Evolutionary conservation across 352 stramenopile species (phyloP).

Genomic region (Globisporangium perplexum): DNA sequence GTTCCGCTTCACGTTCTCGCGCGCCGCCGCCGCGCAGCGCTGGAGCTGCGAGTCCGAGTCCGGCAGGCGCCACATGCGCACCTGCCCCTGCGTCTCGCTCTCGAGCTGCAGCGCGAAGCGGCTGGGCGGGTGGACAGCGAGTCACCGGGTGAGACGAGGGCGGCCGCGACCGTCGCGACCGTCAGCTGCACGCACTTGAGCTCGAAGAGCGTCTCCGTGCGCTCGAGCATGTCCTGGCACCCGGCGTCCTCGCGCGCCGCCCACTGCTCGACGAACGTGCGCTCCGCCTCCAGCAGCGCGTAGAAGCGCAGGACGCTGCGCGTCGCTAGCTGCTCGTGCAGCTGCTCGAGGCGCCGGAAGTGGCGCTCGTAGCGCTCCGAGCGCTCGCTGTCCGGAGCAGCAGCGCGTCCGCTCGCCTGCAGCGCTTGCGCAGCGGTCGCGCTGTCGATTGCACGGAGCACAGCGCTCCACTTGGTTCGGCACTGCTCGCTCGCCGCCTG

Average conservation of each 20-base stretch:
- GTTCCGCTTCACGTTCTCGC: slow-evolving; percentile 57
- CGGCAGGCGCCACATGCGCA: slow-evolving; percentile 43
- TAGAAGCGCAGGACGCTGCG: slow-evolving; percentile 33
- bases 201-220: slow-evolving; percentile 35
- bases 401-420: background rate
- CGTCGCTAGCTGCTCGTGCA: slow-evolving; percentile 26
- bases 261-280: slow-evolving; percentile 33
- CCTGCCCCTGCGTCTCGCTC: slow-evolving; percentile 49
- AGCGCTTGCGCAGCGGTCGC: background rate
- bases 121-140: slow-evolving; percentile 12
- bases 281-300: slow-evolving; percentile 43
- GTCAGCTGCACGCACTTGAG: slow-evolving; percentile 38
- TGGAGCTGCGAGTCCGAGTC: slow-evolving; percentile 40
- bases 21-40: slow-evolving; percentile 59
- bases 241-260: slow-evolving; percentile 14
- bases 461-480: slow-evolving; percentile 2
- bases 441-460: background rate
- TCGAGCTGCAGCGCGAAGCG: slow-evolving; percentile 60
- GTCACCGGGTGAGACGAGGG: too few species aligned
- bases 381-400: background rate
- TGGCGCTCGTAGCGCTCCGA: slow-evolving; percentile 16
- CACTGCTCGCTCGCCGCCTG: slow-evolving; percentile 3
- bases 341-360: slow-evolving; percentile 21
- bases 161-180: too few species aligned
- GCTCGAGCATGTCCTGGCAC: slow-evolving; percentile 23